Evolutionary conservation across 2,329 filamentous ascomycete species (phyloP), one percentile per base, ranked within the genome.

Genomic region (Stemphylium vesicarium): DNA sequence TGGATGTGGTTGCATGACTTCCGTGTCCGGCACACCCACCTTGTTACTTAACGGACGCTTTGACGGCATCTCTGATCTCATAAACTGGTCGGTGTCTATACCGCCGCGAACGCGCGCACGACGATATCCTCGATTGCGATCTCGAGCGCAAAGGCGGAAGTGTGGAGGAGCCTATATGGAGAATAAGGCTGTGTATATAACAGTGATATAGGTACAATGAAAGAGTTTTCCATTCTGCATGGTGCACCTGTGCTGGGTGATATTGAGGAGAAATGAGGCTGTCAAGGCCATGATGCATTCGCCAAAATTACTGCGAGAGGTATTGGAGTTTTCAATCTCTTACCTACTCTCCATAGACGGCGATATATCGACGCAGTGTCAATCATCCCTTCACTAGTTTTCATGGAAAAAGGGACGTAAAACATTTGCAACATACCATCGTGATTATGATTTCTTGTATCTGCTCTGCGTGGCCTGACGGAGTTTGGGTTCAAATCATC

Each of bases 1-100:
- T 79, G 82, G 79, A 79, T 86, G 64, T 86, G 65, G 85, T 80
- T 89, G 86, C 82, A 85, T 99, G 95, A 98, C 88, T 92, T 92
- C 85, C 88, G 95, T 92, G 95, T 97, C 90, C 92, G 94, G 91
- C 95, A 97, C 94, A 96, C 84, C 80, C 84, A 88, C 89, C 94
- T 97, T 98, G 92, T 97, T 96, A 91, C 85, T 81, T 80, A 63
- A 91, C 93, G 94, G 88, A 96, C 94, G 95, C 93, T 86, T 91
- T 89, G 84, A 90, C 88, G 90, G 92, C 89, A 96, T 90, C 91
- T 97, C 94, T 98, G 94, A 98, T 71, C 75, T 76, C 24, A 78
- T 78, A 76, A 68, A 82, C 86, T 86, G 84, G 84, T 83, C 82
- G 81, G 77, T 72, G 70, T 77, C 57, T 45, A 15, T 15, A 20